These are phyloP conservation scores for Saksenaea oblongispora DNA, from an alignment of 371 early-diverging fungal genomes.

Conservation along the genomic window DNA sequence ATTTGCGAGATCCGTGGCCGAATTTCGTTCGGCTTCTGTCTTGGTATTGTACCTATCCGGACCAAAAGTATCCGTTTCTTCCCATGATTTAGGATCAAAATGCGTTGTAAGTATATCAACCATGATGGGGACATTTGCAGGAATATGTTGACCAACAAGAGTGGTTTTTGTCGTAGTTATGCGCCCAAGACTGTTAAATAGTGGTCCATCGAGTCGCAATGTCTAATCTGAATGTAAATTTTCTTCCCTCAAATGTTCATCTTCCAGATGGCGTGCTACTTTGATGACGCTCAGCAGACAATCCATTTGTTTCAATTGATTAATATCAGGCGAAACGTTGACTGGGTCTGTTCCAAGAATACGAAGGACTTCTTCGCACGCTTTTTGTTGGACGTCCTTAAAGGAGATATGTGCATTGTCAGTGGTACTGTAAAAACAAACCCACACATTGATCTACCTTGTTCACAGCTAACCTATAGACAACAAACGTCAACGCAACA, in stretches of 20 bases:
- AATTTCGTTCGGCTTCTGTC: constrained; percentile 20
- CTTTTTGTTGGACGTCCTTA: constrained; percentile 26
- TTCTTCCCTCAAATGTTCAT: neutral
- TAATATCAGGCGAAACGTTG: constrained; percentile 15
- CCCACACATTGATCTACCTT: constrained; percentile 19
- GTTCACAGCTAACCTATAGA: constrained; percentile 23
- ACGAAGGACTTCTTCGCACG: constrained; percentile 25
- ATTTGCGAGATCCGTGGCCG: constrained; percentile 32
- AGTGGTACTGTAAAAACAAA: neutral
- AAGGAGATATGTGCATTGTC: neutral
- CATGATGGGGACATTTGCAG: constrained; percentile 6
- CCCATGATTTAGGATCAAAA: constrained; percentile 14
- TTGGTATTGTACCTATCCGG: constrained; percentile 16
- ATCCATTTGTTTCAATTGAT: constrained; percentile 14
- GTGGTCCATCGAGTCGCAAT: constrained; percentile 34
- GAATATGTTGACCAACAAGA: constrained; percentile 11
- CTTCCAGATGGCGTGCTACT: constrained; percentile 12
- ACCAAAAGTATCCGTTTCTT: constrained; percentile 14
- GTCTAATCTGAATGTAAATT: constrained; percentile 21
- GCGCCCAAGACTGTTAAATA: neutral
- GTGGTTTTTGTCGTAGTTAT: constrained; percentile 7
- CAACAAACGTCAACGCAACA: constrained; percentile 16
- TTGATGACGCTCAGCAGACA: constrained; percentile 21
- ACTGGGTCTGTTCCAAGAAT: constrained; percentile 20
- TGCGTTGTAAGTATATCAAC: constrained; percentile 16